Evolutionary conservation across 257 asterid genomes (phyloP).

Genomic region (Lithospermum erythrorhizon): DNA sequence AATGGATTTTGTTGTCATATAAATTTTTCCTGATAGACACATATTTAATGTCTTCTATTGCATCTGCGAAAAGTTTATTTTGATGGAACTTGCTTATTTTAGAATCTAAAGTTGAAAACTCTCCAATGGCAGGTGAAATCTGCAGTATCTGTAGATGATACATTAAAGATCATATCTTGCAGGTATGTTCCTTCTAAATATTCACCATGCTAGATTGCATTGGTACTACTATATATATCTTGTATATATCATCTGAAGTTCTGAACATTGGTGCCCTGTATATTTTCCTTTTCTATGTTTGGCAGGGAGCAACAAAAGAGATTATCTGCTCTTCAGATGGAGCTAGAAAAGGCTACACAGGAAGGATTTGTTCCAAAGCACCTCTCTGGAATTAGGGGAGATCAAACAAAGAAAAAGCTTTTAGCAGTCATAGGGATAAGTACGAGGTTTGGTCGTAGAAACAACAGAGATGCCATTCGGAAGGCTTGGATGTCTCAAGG

Average conservation of each 20-base stretch:
- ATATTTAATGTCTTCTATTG: background rate
- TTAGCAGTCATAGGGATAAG: conserved; percentile 67
- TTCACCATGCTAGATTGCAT: conserved; percentile 3
- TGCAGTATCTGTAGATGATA: conserved; percentile 68
- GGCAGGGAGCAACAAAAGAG: conserved; percentile 66
- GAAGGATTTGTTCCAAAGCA: conserved; percentile 59
- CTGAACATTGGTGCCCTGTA: background rate
- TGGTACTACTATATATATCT: background rate
- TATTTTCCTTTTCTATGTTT: background rate
- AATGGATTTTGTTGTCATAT: too few species aligned
- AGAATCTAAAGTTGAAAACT: conserved; percentile 6
- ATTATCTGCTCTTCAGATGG: conserved; percentile 52
- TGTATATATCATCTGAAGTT: too few species aligned
- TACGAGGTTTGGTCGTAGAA: conserved; percentile 66
- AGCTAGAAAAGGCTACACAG: conserved; percentile 62
- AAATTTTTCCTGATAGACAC: background rate
- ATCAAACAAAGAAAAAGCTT: conserved; percentile 42
- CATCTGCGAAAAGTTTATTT: background rate
- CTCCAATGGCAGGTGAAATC: conserved; percentile 50
- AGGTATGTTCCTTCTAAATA: conserved; percentile 31
- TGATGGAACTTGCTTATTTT: background rate
- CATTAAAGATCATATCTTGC: conserved; percentile 67
- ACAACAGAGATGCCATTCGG: conserved; percentile 79
- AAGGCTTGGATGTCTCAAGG: conserved; percentile 91
- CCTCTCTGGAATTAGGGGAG: conserved; percentile 29